These are phyloP conservation scores for Sordaria brevicollis DNA, from an alignment of 495 filamentous ascomycete species.

Conservation along the genomic window DNA sequence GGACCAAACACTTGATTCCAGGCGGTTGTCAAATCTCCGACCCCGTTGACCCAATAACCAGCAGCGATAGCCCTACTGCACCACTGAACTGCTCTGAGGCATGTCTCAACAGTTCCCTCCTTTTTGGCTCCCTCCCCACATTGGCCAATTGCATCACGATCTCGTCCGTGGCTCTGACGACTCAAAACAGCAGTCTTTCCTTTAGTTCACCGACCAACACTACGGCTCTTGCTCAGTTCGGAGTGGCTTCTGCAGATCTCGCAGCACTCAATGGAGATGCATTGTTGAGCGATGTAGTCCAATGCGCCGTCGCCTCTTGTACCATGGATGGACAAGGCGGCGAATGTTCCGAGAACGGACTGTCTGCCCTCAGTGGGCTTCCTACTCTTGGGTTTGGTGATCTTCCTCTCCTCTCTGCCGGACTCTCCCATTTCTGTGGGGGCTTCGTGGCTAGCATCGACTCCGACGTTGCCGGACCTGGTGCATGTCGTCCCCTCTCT, in stretches of 20 bases:
- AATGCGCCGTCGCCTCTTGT: constrained; percentile 1
- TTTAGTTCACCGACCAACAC: background rate
- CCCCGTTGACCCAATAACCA: no score
- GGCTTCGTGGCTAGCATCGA: background rate
- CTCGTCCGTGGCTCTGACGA: background rate
- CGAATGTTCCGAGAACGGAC: background rate
- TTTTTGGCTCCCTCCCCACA: background rate
- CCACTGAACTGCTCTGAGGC: no score
- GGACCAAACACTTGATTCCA: no score
- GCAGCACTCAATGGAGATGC: background rate
- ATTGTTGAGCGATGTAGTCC: background rate
- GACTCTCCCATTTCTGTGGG: background rate
- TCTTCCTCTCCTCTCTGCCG: background rate
- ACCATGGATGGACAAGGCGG: no score
- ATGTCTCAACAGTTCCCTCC: no score
- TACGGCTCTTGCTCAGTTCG: no score
- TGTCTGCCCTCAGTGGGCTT: background rate
- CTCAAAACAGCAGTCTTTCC: background rate
- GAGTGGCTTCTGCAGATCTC: background rate
- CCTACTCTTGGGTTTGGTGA: no score
- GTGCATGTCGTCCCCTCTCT: background rate
- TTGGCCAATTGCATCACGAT: background rate
- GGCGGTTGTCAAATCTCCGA: no score
- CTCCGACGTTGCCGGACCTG: constrained; percentile 1
- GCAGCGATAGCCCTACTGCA: no score